Conservation (phyloP, 352 stramenopile genomes). For the Saprolegnia parasitica region DNA sequence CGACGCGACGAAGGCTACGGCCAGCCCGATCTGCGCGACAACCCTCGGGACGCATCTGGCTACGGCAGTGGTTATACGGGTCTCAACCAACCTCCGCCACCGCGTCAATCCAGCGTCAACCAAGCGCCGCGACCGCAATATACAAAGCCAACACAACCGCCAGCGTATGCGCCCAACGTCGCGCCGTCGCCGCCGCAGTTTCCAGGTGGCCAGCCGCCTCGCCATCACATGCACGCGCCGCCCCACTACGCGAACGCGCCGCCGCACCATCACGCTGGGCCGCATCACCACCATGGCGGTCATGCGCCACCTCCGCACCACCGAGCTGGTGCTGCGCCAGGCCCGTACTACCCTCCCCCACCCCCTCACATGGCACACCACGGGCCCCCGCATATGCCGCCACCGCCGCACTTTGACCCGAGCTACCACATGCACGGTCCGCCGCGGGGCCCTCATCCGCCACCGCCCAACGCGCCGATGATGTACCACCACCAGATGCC, state of each 20-base stretch:
- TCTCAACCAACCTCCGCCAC: too few species aligned
- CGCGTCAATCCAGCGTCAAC: too few species aligned
- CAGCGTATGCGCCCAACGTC: background rate
- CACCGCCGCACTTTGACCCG: constrained; percentile 6
- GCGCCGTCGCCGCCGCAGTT: background rate
- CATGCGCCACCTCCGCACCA: background rate
- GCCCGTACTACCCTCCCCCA: background rate
- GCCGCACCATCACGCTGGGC: background rate
- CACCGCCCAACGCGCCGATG: background rate
- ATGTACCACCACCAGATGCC: constrained; percentile 6
- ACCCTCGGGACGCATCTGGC: too few species aligned
- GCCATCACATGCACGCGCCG: background rate
- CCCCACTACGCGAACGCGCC: too few species aligned
- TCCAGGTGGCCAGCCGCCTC: background rate
- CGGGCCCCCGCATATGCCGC: background rate
- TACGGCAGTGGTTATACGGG: too few species aligned
- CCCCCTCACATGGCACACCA: background rate
- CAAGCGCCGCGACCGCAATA: background rate
- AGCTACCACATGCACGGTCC: background rate
- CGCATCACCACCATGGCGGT: background rate
- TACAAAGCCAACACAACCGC: background rate
- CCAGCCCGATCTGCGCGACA: too few species aligned
- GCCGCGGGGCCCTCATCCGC: background rate
- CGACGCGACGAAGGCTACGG: too few species aligned
- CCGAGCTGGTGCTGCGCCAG: background rate